Percentiles rank a stretch among this genome's conserved stretches.
Evolutionary conservation across 176 grass and related monocot genomes (phyloP).

Genomic region (Phragmites australis): DNA sequence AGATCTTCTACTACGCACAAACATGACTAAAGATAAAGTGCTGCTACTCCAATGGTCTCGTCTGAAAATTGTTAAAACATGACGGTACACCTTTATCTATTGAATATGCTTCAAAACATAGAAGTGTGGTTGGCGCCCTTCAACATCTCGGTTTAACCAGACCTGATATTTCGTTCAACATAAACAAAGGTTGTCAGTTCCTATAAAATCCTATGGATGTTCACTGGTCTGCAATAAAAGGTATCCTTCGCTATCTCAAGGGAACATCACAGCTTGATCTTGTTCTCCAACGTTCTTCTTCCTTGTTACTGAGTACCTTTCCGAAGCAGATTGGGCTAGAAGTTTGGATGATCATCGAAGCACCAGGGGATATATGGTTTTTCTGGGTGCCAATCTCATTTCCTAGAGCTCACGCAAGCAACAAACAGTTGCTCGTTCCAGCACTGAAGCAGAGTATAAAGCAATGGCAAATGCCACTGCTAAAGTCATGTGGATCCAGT

Average conservation of each 20-base stretch:
- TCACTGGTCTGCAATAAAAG: not conserved
- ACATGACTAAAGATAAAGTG: not conserved
- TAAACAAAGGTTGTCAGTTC: not conserved
- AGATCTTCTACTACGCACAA: not conserved
- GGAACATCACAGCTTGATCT: not conserved
- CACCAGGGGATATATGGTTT: not conserved
- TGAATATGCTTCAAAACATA: not conserved
- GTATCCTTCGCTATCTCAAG: not conserved
- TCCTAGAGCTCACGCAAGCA: not conserved
- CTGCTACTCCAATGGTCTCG: not conserved
- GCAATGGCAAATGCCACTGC: not conserved
- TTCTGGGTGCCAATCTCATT: not conserved
- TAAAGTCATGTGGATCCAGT: not conserved
- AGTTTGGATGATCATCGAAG: not conserved
- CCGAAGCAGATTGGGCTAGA: not conserved
- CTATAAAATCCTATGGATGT: not conserved
- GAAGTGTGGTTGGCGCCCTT: not conserved
- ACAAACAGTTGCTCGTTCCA: not conserved
- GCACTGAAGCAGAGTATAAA: not conserved
- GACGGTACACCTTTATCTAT: rapidly evolving
- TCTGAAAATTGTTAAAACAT: not conserved
- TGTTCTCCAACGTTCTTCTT: not conserved
- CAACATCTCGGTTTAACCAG: not conserved
- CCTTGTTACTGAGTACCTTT: not conserved
- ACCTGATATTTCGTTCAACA: not conserved